phyloP scores from a whole-genome alignment of 805 yeast genomes.

The Candida tallmaniae region DNA sequence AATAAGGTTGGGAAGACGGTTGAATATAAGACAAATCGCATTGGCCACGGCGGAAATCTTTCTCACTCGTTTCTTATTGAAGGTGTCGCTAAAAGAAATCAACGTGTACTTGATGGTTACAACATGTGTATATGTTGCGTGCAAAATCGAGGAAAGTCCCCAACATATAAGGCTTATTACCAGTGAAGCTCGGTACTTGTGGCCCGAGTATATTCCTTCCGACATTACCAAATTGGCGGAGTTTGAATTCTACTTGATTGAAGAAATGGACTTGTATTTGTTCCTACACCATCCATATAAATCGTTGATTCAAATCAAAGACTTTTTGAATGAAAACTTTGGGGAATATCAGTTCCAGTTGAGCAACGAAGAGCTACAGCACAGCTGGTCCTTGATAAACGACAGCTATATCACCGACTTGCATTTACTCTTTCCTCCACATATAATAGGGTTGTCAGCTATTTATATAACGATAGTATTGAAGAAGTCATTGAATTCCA shows the following conservation, averaged over 20 bases:
- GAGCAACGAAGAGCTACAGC: conserved; percentile 68
- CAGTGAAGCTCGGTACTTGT: conserved; percentile 77
- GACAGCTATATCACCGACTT: conserved; percentile 88
- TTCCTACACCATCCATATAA: conserved; percentile 75
- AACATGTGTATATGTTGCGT: conserved; percentile 81
- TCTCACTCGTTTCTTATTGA: conserved; percentile 68
- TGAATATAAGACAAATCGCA: conserved; percentile 77
- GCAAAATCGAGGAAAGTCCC: conserved; percentile 94
- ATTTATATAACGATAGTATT: conserved; percentile 73
- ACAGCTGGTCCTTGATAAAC: conserved; percentile 84
- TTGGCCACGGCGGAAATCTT: conserved; percentile 87
- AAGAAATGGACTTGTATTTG: conserved; percentile 72
- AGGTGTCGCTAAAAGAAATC: conserved; percentile 72
- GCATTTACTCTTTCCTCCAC: conserved; percentile 83
- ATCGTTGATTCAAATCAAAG: conserved; percentile 51
- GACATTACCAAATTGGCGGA: conserved; percentile 91
- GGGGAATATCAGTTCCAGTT: conserved; percentile 29
- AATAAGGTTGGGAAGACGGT: conserved; percentile 71
- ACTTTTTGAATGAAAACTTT: conserved; percentile 34
- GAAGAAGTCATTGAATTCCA: conserved; percentile 31
- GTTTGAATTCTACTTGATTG: conserved; percentile 89
- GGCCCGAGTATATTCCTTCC: conserved; percentile 94
- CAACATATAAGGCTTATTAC: conserved; percentile 84
- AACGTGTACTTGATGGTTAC: conserved; percentile 79
- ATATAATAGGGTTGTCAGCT: conserved; percentile 76